Conservation (phyloP, 1,139 yeast species). For the Suhomyces chickasaworum region DNA sequence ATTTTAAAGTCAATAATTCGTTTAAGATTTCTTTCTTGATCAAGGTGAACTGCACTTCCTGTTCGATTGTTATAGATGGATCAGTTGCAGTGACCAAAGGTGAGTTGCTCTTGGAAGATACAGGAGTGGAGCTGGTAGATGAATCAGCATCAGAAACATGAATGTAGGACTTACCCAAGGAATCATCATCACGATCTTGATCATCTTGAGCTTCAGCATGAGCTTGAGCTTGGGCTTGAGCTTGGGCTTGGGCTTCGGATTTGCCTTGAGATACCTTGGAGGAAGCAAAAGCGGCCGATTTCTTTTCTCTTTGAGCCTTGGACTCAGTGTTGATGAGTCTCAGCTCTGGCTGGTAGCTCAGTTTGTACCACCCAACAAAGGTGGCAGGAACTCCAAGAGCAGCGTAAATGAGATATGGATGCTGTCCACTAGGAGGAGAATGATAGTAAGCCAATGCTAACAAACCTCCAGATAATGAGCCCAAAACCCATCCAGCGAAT, state of each 20-base stretch:
- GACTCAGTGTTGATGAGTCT: conserved; percentile 12
- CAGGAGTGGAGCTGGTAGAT: conserved; percentile 32
- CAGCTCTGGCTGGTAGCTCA: conserved; percentile 13
- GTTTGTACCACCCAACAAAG: conserved; percentile 17
- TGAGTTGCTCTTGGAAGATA: conserved; percentile 33
- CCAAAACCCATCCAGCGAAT: conserved; percentile 33
- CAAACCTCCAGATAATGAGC: conserved; percentile 40
- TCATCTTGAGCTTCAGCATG: conserved; percentile 10
- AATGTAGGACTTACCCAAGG: conserved; percentile 52
- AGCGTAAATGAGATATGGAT: conserved; percentile 59
- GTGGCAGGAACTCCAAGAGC: conserved; percentile 48
- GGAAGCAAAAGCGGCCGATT: conserved; percentile 5
- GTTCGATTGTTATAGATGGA: conserved; percentile 30
- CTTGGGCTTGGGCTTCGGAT: not conserved
- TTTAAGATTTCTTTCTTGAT: conserved; percentile 41
- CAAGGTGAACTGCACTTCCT: conserved; percentile 45
- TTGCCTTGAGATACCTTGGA: not conserved
- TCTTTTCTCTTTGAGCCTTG: conserved; percentile 10
- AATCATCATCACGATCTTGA: conserved; percentile 26
- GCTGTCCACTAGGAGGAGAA: conserved; percentile 49
- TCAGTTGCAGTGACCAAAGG: conserved; percentile 25
- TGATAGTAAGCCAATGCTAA: conserved; percentile 45
- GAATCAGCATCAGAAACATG: conserved; percentile 49
- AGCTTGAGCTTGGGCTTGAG: not conserved
- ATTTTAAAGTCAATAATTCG: conserved; percentile 33